phyloP scores from a whole-genome alignment of 345 rosid genomes.

The Acer campestre region DNA sequence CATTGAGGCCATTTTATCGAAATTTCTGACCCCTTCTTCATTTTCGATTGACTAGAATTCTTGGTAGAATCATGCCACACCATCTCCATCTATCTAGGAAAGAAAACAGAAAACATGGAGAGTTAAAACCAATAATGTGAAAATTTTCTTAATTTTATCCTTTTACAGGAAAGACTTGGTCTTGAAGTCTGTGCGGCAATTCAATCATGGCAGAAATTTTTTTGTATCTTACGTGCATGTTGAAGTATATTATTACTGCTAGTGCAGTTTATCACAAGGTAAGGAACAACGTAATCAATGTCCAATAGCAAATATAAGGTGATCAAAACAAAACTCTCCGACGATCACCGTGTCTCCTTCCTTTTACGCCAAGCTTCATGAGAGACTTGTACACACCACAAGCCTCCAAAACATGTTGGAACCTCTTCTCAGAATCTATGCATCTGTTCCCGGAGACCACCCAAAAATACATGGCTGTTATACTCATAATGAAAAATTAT shows the following conservation, averaged over 20 bases:
- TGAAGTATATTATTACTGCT: constrained; percentile 5
- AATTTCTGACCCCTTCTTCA: constrained; percentile 53
- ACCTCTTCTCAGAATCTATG: constrained; percentile 80
- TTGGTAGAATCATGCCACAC: constrained; percentile 73
- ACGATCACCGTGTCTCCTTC: constrained; percentile 91
- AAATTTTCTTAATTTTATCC: too few relatives aligned
- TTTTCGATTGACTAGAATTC: constrained; percentile 51
- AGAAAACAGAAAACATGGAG: constrained; percentile 6
- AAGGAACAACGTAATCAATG: neutral
- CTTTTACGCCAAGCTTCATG: constrained; percentile 76
- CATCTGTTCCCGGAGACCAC: constrained; percentile 48
- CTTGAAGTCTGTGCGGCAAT: constrained; percentile 1
- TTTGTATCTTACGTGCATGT: neutral
- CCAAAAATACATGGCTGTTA: neutral
- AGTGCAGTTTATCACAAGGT: neutral
- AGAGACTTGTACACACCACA: constrained; percentile 81
- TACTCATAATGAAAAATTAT: neutral
- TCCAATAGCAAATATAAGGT: neutral
- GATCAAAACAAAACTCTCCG: constrained; percentile 68
- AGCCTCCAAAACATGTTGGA: constrained; percentile 89
- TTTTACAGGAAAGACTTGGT: too few relatives aligned
- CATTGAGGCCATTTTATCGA: constrained; percentile 74
- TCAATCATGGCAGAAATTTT: neutral
- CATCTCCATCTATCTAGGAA: constrained; percentile 73
- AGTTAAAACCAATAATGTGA: neutral